Conservation (phyloP, 768 basidiomycete genomes). For the Mycena capillaripes region DNA sequence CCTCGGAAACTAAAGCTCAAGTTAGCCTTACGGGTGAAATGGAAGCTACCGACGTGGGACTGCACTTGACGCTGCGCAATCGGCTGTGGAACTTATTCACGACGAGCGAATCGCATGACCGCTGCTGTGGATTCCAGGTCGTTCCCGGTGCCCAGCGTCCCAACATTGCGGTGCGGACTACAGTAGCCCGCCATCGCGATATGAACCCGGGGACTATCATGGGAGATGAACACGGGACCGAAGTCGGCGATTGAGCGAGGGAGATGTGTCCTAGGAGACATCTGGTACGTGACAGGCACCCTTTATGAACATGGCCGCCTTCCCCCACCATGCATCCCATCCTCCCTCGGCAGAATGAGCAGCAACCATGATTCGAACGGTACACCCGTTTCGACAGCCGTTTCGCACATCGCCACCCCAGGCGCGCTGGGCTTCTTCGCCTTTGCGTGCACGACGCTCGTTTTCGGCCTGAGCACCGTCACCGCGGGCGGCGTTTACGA, state of each 20-base stretch:
- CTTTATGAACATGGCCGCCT: slow-evolving; percentile 25
- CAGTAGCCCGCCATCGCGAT: slow-evolving; percentile 15
- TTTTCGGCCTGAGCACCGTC: slow-evolving; percentile 81
- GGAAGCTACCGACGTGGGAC: slow-evolving; percentile 27
- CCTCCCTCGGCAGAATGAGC: slow-evolving; percentile 29
- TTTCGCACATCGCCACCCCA: slow-evolving; percentile 66
- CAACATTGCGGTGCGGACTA: no score
- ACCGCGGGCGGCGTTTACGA: slow-evolving; percentile 62
- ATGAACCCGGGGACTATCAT: no score
- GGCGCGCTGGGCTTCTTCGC: slow-evolving; percentile 80
- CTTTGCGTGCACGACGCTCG: slow-evolving; percentile 86
- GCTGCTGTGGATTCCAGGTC: slow-evolving; percentile 15
- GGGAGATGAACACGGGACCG: slow-evolving; percentile 22
- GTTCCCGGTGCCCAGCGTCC: slow-evolving; percentile 17
- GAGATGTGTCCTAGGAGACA: slow-evolving; percentile 21
- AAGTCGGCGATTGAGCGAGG: slow-evolving; percentile 27
- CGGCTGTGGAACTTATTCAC: slow-evolving; percentile 18
- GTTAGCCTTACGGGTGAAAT: slow-evolving; percentile 22
- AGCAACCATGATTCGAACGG: slow-evolving; percentile 21
- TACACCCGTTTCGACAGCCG: no score
- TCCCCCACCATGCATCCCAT: slow-evolving; percentile 8
- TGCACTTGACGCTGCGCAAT: slow-evolving; percentile 19
- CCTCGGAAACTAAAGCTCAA: slow-evolving; percentile 16
- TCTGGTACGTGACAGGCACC: slow-evolving; percentile 19
- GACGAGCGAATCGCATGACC: slow-evolving; percentile 20